These are phyloP conservation scores for Trichophaea hybrida DNA, from an alignment of 2,329 filamentous ascomycete genomes.

Conservation along the genomic window DNA sequence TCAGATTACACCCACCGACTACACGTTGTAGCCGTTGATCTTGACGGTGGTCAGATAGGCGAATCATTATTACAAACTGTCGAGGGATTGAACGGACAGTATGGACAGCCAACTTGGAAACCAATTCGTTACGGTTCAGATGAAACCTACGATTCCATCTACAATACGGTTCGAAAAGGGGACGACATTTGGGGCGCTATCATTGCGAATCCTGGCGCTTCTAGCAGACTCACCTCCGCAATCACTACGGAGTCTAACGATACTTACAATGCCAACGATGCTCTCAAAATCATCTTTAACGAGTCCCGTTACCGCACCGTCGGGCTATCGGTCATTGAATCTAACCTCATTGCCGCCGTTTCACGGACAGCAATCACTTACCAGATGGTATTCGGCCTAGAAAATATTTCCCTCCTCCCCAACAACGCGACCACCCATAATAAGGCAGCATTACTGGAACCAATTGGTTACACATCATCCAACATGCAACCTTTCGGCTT, in stretches of 20 bases:
- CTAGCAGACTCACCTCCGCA: constrained; percentile 28
- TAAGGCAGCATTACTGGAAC: constrained; percentile 30
- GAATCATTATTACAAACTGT: constrained; percentile 30
- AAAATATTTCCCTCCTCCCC: constrained; percentile 11
- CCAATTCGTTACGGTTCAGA: constrained; percentile 28
- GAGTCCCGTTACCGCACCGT: constrained; percentile 31
- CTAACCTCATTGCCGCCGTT: constrained; percentile 28
- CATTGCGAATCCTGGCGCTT: constrained; percentile 29
- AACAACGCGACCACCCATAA: constrained; percentile 26
- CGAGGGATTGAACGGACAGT: constrained; percentile 25
- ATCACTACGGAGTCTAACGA: constrained; percentile 24
- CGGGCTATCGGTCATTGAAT: constrained; percentile 27
- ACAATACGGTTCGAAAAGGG: constrained; percentile 21
- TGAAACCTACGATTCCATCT: constrained; percentile 30
- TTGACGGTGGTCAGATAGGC: constrained; percentile 30
- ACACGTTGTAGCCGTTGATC: constrained; percentile 28
- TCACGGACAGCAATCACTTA: constrained; percentile 27
- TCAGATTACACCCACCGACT: constrained; percentile 7
- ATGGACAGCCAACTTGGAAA: constrained; percentile 12
- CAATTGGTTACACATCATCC: constrained; percentile 27
- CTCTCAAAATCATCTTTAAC: constrained; percentile 32
- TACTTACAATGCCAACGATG: constrained; percentile 30
- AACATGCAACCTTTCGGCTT: constrained; percentile 31
- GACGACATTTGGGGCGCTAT: constrained; percentile 32
- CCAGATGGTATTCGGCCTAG: constrained; percentile 20